These are phyloP conservation scores for Lenwebbia sp. DNA, from an alignment of 345 rosid genomes.

Conservation along the genomic window DNA sequence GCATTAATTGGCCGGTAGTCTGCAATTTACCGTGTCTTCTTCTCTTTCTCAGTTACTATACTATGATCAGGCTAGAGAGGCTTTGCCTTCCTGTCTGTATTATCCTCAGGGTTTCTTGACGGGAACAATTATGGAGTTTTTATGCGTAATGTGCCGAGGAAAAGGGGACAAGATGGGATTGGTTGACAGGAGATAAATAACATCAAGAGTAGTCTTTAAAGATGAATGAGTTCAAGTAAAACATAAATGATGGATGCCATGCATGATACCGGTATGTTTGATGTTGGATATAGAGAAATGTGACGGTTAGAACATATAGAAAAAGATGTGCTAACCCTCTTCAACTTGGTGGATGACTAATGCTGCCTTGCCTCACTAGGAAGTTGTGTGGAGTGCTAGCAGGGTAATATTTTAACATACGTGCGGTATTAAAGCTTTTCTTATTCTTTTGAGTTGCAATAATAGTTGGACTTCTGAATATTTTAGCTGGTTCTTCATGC, in stretches of 20 bases:
- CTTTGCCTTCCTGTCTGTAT: neutral
- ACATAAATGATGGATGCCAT: neutral
- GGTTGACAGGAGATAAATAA: neutral
- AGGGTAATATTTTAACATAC: neutral
- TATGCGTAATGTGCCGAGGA: neutral
- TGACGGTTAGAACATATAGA: neutral
- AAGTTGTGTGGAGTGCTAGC: neutral
- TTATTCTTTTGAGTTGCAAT: neutral
- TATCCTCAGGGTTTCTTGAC: neutral
- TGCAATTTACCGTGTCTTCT: neutral
- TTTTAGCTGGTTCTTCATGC: neutral
- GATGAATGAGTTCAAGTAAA: neutral
- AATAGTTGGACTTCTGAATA: neutral
- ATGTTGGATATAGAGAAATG: neutral
- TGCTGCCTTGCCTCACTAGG: neutral
- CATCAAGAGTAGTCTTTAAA: neutral
- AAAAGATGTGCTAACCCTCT: neutral
- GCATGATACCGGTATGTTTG: neutral
- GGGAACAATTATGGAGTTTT: neutral
- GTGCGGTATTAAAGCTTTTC: neutral
- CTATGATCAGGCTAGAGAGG: neutral
- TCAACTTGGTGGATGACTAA: neutral
- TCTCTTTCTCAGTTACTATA: neutral
- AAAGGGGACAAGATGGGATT: neutral
- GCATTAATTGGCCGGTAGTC: neutral